A percentile compares a stretch with the other conserved stretches of the same genome.
Evolutionary conservation across 225 moss, liverwort and hornwort genomes (phyloP).

Genomic region (Ulota crispa): DNA sequence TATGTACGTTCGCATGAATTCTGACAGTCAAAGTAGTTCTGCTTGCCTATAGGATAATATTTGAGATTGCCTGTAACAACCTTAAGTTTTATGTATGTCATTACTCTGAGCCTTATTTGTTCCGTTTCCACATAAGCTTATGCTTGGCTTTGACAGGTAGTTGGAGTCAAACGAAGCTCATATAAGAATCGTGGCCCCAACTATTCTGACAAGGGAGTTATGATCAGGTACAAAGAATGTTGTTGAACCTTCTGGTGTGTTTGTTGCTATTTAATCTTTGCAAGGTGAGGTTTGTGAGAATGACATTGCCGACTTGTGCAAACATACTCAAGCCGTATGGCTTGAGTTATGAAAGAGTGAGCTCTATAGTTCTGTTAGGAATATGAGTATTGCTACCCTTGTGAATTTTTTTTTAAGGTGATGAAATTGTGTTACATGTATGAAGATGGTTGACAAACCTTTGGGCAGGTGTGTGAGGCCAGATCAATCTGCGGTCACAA

Average conservation of each 20-base stretch:
- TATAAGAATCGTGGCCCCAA: slow-evolving; percentile 84
- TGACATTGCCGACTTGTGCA: neutral
- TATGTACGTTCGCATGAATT: slow-evolving; percentile 45
- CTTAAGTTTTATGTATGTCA: neutral
- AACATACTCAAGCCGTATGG: neutral
- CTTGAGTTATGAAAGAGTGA: slow-evolving; percentile 3
- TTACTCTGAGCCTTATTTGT: neutral
- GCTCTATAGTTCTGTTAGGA: neutral
- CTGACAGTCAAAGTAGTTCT: neutral
- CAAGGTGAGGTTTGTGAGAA: neutral
- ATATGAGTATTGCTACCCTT: neutral
- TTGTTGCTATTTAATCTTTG: neutral
- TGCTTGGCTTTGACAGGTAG: slow-evolving; percentile 47
- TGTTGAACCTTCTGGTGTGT: neutral
- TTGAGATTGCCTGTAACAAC: neutral
- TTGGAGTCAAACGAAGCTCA: slow-evolving; percentile 75
- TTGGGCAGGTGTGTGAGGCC: slow-evolving; percentile 80
- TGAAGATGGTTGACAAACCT: slow-evolving; percentile 20
- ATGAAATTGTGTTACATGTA: slow-evolving; percentile 4
- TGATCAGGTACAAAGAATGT: slow-evolving; percentile 62
- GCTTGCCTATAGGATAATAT: neutral
- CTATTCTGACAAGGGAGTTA: slow-evolving; percentile 86
- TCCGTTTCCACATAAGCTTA: neutral
- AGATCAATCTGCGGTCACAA: slow-evolving; percentile 75
- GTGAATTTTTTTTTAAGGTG: neutral